Evolutionary conservation across 345 rosid genomes (phyloP), one percentile per base, ranked within the genome.

Genomic region (Salix purpurea): DNA sequence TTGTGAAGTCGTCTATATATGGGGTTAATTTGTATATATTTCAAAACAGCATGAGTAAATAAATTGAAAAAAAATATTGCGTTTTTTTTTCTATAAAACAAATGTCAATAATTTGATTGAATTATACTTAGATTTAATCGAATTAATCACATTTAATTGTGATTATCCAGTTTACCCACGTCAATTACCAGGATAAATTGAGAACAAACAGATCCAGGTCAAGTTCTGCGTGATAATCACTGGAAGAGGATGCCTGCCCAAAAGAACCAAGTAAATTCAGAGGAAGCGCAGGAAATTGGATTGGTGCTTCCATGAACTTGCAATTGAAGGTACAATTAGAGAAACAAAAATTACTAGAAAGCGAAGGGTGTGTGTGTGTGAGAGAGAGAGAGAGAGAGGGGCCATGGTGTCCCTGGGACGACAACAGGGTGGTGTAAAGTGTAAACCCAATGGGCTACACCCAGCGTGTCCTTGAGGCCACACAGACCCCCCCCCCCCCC

Each of bases 401-500:
- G 13, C 83, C 81, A 18, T 28, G 70, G 2, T 83, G 87, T 84
- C 84, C 75, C 64, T 58, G 0, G 62, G 37, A 83, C 74, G 78
- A 82, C 79, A 73, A 73, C 87, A 77, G 36, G 6, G 37, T 60
- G 71, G 24, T 58, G 74, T 73, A 72, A 79, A 74, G 24, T 58
- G 74, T 73, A 72, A 79, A 74, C 48, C 85, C 84, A 75, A 79
- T 70, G 85, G 76, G 74, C 34, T 48, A 40, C 78, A 34, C 60
- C 77, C 44, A 71, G 67, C 82, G 67, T 83, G 87, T 61, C 65
- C 81, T 67, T 39, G 14, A 42, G 36, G 50, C 32, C 16, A 52
- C 48, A 56, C 77, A 5, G 18, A 73, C 74, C 62, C 81, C 70
- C 24, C 74, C 62, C 81, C 24, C 74, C 62, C 81, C n/a, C 74